Base-by-base conservation (phyloP, 352 stramenopile species). In the Phytophthora capsici region DNA sequence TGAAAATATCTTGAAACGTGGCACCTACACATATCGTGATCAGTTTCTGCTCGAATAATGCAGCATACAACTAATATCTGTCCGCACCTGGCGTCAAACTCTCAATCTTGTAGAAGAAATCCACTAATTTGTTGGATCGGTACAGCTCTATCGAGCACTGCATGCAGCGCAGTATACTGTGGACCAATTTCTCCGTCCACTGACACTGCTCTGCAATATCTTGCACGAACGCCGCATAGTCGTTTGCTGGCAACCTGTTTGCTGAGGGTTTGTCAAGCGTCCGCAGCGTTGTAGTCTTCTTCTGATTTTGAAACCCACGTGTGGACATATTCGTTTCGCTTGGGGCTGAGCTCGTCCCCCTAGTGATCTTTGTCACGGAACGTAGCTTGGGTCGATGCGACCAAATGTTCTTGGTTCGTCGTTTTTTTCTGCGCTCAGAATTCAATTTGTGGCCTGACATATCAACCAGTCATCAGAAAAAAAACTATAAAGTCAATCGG, bases 111-210 rank as follows among this genome's bases (percentile, higher is more conserved):
- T 51, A 20, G 41, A 71, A 82, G 47, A 86, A 86, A 17, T 55
- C 59, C 44, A 77, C 66, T 32, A 83, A 50, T 52, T 75, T 80
- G 45, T 69, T 77, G 14, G 54, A 54, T n/a, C 61, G 66, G 36
- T 86, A 86, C 32, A 86, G 43, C 8, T 73, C 44, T 20, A 84
- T 71, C 8, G 56, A 78, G 22, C 68, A 53, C 10, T 81, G 66
- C 73, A 86, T 84, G 32, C 54, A 63, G 3, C 37, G 48, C n/a
- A 81, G 65, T 7, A 86, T 43, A 14, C 64, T 62, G 38, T 69
- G 62, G 20, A 75, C 66, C 20, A 69, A 48, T 13, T 75, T 69
- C 17, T 79, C 66, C 13, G 38, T 73, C 75, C 73, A 84, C 26
- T 67, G 58, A 34, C 63, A 74, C 34, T 70, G 66, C 8, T 64